phyloP scores from a whole-genome alignment of 1,139 yeast genomes.

The Cylindricascospora bacillispora region DNA sequence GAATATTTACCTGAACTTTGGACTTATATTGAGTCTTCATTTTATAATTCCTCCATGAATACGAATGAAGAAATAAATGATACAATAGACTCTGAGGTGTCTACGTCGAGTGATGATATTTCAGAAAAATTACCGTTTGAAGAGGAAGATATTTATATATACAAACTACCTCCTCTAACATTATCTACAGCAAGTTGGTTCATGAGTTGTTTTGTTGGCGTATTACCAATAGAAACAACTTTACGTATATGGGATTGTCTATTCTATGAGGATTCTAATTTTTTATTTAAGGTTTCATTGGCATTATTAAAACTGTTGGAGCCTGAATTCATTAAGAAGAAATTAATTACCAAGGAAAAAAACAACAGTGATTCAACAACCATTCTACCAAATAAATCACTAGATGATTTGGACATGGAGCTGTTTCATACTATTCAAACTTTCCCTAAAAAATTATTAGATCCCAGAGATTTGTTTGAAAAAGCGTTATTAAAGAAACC shows the following conservation, averaged over 20 bases:
- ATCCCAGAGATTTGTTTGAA: slow-evolving; percentile 60
- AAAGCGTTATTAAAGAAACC: slow-evolving; percentile 58
- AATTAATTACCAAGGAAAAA: too few species aligned
- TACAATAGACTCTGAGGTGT: slow-evolving; percentile 7
- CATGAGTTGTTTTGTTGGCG: slow-evolving; percentile 87
- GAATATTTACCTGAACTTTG: slow-evolving; percentile 79
- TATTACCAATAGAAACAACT: slow-evolving; percentile 76
- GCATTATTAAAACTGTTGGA: slow-evolving; percentile 70
- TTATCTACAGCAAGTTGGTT: slow-evolving; percentile 96
- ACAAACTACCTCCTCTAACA: slow-evolving; percentile 78
- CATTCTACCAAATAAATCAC: not conserved
- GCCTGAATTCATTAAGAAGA: slow-evolving; percentile 40
- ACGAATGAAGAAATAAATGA: slow-evolving; percentile 32
- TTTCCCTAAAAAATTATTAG: slow-evolving; percentile 58
- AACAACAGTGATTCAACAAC: too few species aligned
- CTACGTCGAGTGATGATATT: not conserved
- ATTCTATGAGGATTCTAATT: slow-evolving; percentile 83
- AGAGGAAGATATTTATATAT: slow-evolving; percentile 31
- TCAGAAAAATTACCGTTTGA: slow-evolving; percentile 1
- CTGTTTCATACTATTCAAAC: slow-evolving; percentile 66
- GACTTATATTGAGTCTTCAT: slow-evolving; percentile 31
- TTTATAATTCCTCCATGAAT: slow-evolving; percentile 10
- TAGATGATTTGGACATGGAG: not conserved
- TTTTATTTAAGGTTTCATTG: slow-evolving; percentile 70
- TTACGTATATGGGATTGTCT: slow-evolving; percentile 89